Evolutionary conservation across 2,329 filamentous ascomycete genomes (phyloP).

Genomic region (Aspergillus ruber): DNA sequence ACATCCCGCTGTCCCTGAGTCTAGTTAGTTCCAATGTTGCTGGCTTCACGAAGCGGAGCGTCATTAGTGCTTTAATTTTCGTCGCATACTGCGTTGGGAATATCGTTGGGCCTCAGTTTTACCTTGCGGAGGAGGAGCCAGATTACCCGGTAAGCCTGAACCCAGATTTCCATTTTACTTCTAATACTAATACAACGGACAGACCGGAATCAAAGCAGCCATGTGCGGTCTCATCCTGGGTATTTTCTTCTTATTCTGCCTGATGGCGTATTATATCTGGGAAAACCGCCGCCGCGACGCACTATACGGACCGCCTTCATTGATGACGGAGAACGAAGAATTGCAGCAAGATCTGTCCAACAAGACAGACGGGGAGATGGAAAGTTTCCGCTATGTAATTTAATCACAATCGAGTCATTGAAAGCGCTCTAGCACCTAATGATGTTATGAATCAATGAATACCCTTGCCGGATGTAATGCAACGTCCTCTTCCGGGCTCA

Average conservation of each 20-base stretch:
- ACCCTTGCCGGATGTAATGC: no score
- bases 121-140: conserved; percentile 25
- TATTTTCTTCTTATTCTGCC: conserved; percentile 22
- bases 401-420: conserved; percentile 4
- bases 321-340: conserved; percentile 21
- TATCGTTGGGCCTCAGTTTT: conserved; percentile 30
- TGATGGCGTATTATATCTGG: conserved; percentile 23
- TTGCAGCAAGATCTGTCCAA: conserved; percentile 26
- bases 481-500: no score
- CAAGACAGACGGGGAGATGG: conserved; percentile 30
- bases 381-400: conserved; percentile 29
- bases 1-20: conserved; percentile 30
- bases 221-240: conserved; percentile 24
- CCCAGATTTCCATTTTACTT: not conserved
- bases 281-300: conserved; percentile 26
- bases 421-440: not conserved
- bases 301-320: conserved; percentile 17
- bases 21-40: conserved; percentile 31
- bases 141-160: conserved; percentile 20
- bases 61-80: conserved; percentile 43
- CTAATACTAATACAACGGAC: no score
- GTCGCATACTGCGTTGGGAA: conserved; percentile 35
- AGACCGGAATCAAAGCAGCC: conserved; percentile 28
- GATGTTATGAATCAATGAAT: not conserved
- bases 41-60: conserved; percentile 31